Percentiles rank a stretch among this genome's conserved stretches.
Evolutionary conservation across 2,329 filamentous ascomycete species (phyloP).

Genomic region (Trichoderma asperellum): DNA sequence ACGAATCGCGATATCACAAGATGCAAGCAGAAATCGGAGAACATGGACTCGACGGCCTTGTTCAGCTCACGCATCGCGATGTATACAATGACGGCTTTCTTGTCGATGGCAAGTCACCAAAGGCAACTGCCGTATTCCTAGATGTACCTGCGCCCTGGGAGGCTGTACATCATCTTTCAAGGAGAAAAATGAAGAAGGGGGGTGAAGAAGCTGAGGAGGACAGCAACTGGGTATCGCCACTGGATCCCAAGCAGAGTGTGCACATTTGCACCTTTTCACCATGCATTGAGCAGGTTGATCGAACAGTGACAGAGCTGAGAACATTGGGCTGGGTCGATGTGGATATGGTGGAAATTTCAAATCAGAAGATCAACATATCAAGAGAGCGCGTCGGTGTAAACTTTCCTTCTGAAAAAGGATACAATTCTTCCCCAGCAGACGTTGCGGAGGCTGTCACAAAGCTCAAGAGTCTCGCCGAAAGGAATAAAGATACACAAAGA

Average conservation of each 20-base stretch:
- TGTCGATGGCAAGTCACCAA: conserved; percentile 61
- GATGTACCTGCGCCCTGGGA: conserved; percentile 83
- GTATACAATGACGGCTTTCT: conserved; percentile 77
- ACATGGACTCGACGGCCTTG: conserved; percentile 67
- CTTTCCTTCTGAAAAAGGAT: conserved; percentile 66
- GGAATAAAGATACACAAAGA: conserved; percentile 67
- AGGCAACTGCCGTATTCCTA: conserved; percentile 74
- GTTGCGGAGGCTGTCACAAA: conserved; percentile 79
- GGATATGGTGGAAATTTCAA: conserved; percentile 86
- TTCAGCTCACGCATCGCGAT: conserved; percentile 76
- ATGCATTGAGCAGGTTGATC: conserved; percentile 93
- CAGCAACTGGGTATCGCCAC: conserved; percentile 56
- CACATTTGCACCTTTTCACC: conserved; percentile 94
- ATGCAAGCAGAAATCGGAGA: conserved; percentile 70
- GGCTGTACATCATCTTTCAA: conserved; percentile 74
- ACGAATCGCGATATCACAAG: conserved; percentile 71
- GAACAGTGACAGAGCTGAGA: conserved; percentile 80
- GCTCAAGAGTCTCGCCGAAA: conserved; percentile 72
- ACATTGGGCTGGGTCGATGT: conserved; percentile 87
- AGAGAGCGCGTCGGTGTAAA: conserved; percentile 79
- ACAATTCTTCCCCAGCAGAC: conserved; percentile 69
- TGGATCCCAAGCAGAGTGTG: conserved; percentile 72
- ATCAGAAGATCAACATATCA: conserved; percentile 78
- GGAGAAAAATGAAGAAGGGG: conserved; percentile 44
- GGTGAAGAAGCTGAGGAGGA: conserved; percentile 34